Base-by-base conservation (phyloP, 1,139 yeast species). In the Candida sanyaensis region DNA sequence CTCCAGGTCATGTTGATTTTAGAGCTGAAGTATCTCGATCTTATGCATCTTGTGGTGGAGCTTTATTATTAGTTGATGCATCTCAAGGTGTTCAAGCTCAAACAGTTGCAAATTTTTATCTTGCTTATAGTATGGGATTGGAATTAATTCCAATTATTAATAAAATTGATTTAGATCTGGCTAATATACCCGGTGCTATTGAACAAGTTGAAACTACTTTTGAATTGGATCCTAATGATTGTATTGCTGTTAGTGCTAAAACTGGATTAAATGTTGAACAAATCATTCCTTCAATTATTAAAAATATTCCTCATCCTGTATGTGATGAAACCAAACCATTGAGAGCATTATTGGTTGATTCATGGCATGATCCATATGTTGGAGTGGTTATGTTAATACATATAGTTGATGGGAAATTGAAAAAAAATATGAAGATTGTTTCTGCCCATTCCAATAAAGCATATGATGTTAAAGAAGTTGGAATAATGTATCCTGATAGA, bases 1-100 rank as follows among this genome's bases (percentile, higher is more conserved):
- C 99, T 0, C 99, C 99, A 0, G 99, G 99, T 0, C 99, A 93
- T 64, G 99, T 93, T 29, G 99, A 93, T 65, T 93, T 93, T 64
- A 72, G 97, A 47, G 89, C 96, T 7, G 99, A 93, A 60, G 99
- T 93, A 0, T 84, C 96, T 1, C 70, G 98, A 55, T 88, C 96
- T 9, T 91, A 92, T 65, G 97, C 98, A 1, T 88, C 97, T 0
- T 93, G 98, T 72, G 96, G 95, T 34, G 99, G 99, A 10, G 98
- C 98, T 0, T 68, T 93, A 43, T 66, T 93, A 41, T 69, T 93
- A 24, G 96, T 93, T 1, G 99, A 93, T 71, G 98, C 98, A 1
- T 79, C 93, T 2, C 98, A 93, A 62, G 99, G 99, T 43, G 91
- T 93, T 5, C 97, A 91, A 63, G 98, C 99, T 0, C 99, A 93